These are phyloP conservation scores for Leccinum ochraceum DNA, from an alignment of 768 basidiomycete species.

Conservation along the genomic window DNA sequence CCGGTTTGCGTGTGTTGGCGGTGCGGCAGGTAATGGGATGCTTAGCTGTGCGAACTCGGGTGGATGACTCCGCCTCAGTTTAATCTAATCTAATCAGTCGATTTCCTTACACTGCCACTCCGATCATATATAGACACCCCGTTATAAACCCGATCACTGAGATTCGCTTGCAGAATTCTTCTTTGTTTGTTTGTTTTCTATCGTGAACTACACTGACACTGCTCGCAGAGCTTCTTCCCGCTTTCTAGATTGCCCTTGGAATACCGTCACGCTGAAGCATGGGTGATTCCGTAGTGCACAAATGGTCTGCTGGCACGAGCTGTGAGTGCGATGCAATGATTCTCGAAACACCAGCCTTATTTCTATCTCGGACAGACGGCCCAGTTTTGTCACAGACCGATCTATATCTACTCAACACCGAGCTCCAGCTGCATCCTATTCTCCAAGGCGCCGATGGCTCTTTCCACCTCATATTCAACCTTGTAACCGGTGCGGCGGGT, in stretches of 20 bases:
- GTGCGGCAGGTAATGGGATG: background rate
- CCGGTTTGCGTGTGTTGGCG: background rate
- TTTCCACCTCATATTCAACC: slow-evolving; percentile 73
- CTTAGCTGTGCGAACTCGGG: slow-evolving; percentile 13
- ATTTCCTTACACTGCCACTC: slow-evolving; percentile 25
- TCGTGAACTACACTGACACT: background rate
- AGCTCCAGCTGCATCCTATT: slow-evolving; percentile 74
- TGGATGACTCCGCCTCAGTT: slow-evolving; percentile 13
- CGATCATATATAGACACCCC: slow-evolving; percentile 7
- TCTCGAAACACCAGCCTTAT: background rate
- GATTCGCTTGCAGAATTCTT: slow-evolving; percentile 2
- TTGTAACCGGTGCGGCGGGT: slow-evolving; percentile 55
- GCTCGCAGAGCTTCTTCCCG: background rate
- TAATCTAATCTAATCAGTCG: slow-evolving; percentile 24
- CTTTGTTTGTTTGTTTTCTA: background rate
- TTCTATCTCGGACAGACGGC: background rate
- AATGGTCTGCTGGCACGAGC: slow-evolving; percentile 38
- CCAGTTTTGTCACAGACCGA: slow-evolving; percentile 81
- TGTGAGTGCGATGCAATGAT: slow-evolving; percentile 29
- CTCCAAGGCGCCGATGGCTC: slow-evolving; percentile 47
- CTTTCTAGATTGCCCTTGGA: background rate
- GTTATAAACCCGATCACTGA: slow-evolving; percentile 3
- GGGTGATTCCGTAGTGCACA: slow-evolving; percentile 32
- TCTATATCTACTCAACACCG: slow-evolving; percentile 71
- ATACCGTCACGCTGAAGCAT: slow-evolving; percentile 16